Conservation (phyloP, 1,284 basidiomycete genomes). For the Ustilago curta region DNA sequence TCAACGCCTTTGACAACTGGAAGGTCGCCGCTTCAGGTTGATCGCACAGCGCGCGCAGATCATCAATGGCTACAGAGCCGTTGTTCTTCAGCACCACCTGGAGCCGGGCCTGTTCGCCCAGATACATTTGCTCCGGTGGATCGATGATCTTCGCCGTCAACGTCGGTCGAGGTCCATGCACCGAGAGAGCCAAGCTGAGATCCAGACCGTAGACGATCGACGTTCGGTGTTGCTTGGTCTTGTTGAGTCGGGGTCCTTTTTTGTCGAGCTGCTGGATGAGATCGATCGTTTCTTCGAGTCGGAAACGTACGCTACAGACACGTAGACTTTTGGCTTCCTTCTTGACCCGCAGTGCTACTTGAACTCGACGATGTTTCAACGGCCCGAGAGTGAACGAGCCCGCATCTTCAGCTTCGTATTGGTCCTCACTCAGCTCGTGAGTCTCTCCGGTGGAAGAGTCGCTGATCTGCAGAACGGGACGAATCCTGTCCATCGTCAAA, state of each 20-base stretch:
- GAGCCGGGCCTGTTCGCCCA: conserved; percentile 22
- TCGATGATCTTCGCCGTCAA: conserved; percentile 23
- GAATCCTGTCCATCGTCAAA: conserved; percentile 19
- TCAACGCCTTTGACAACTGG: conserved; percentile 21
- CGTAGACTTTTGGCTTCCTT: conserved; percentile 43
- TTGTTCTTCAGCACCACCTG: conserved; percentile 38
- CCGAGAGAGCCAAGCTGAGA: conserved; percentile 67
- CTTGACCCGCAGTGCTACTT: conserved; percentile 16
- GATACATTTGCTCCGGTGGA: conserved; percentile 13
- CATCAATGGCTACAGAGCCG: conserved; percentile 9
- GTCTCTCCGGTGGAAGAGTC: neutral
- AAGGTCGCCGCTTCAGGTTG: conserved; percentile 24
- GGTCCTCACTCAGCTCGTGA: conserved; percentile 5
- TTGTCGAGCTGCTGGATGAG: conserved; percentile 69
- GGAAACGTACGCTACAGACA: conserved; percentile 68
- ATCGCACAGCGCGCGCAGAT: conserved; percentile 40
- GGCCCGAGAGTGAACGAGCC: conserved; percentile 38
- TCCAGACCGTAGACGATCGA: conserved; percentile 71
- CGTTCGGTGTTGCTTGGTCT: conserved; percentile 70
- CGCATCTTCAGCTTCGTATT: conserved; percentile 55
- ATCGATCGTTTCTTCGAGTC: conserved; percentile 71
- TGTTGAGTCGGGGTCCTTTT: conserved; percentile 70
- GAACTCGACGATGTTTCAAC: conserved; percentile 10
- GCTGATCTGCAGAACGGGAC: conserved; percentile 14
- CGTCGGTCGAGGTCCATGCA: conserved; percentile 52